Evolutionary conservation across 345 rosid genomes (phyloP).

Genomic region (Populus pruinosa): DNA sequence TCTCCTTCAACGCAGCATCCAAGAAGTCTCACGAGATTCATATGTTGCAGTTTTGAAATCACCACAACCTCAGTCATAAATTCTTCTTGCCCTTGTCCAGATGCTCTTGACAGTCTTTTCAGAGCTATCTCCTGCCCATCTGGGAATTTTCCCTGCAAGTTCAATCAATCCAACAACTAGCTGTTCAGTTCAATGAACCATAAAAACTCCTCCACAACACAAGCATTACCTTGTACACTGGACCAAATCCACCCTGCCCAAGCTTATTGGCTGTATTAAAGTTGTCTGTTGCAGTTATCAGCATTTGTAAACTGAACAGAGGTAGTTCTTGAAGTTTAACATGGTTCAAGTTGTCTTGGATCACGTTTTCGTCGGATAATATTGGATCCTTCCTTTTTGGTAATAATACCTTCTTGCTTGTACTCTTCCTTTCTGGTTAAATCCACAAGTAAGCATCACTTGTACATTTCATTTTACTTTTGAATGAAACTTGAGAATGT

Average conservation of each 20-base stretch:
- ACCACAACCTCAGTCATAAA: constrained; percentile 39
- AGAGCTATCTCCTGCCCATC: constrained; percentile 41
- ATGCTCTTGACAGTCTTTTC: constrained; percentile 32
- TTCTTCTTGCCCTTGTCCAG: constrained; percentile 33
- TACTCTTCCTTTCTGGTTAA: too few relatives aligned
- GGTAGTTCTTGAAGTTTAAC: constrained; percentile 27
- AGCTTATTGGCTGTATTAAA: constrained; percentile 26
- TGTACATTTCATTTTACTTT: too few relatives aligned
- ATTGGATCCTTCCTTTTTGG: too few relatives aligned
- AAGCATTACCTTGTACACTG: constrained; percentile 37
- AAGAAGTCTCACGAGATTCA: constrained; percentile 32
- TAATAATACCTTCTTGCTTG: too few relatives aligned
- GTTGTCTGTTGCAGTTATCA: constrained; percentile 30
- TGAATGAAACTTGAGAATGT: too few relatives aligned
- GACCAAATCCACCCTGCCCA: constrained; percentile 47
- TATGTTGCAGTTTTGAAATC: constrained; percentile 40
- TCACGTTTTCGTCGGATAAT: too few relatives aligned
- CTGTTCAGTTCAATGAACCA: not conserved
- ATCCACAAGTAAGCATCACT: too few relatives aligned
- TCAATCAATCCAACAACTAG: too few relatives aligned
- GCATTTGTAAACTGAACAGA: constrained; percentile 19
- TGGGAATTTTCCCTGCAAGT: constrained; percentile 13
- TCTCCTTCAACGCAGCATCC: constrained; percentile 38
- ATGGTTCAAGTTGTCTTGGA: too few relatives aligned
- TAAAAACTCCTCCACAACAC: not conserved